These are phyloP conservation scores for Geosmithia flava DNA, from an alignment of 2,329 filamentous ascomycete species.

Conservation along the genomic window DNA sequence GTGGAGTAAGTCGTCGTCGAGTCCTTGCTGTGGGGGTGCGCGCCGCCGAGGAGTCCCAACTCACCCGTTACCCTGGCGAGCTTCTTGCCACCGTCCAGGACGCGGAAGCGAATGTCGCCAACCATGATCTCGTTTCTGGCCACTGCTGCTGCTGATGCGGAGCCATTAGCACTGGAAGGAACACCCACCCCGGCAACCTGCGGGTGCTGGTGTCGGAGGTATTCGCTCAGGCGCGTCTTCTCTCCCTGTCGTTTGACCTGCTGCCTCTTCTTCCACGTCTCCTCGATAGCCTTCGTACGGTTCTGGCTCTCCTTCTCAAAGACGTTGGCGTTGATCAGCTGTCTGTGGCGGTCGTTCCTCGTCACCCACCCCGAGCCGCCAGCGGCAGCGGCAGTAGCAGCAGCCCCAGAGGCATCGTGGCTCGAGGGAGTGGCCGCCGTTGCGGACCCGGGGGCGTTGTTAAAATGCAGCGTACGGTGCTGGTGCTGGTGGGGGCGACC, in stretches of 20 bases:
- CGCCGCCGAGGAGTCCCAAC: not conserved
- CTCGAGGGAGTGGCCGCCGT: slow-evolving; percentile 6
- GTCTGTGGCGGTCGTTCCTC: slow-evolving; percentile 64
- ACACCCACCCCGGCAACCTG: slow-evolving; percentile 2
- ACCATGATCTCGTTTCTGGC: slow-evolving; percentile 51
- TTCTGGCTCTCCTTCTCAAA: slow-evolving; percentile 63
- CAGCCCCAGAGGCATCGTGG: slow-evolving; percentile 18
- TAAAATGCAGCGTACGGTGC: slow-evolving; percentile 52
- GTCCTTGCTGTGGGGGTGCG: not conserved
- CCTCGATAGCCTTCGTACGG: slow-evolving; percentile 58
- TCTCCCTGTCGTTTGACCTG: slow-evolving; percentile 42
- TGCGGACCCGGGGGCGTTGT: slow-evolving; percentile 17
- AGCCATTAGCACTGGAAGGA: slow-evolving; percentile 6
- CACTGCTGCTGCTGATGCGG: slow-evolving; percentile 5
- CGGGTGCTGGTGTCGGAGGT: slow-evolving; percentile 14
- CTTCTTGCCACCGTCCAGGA: slow-evolving; percentile 71
- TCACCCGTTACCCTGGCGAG: slow-evolving; percentile 61
- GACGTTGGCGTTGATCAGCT: slow-evolving; percentile 70
- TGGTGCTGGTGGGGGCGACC: slow-evolving; percentile 22
- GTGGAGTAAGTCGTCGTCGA: slow-evolving; percentile 11
- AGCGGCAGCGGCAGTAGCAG: slow-evolving; percentile 18
- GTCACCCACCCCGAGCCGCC: slow-evolving; percentile 44
- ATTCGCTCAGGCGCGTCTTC: slow-evolving; percentile 39
- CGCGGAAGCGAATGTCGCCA: slow-evolving; percentile 60
- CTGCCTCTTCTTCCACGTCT: slow-evolving; percentile 48